Evolutionary conservation across 371 early-diverging fungal species (phyloP), one percentile per base, ranked within the genome.

Genomic region (Neoconidiobolus thromboides): DNA sequence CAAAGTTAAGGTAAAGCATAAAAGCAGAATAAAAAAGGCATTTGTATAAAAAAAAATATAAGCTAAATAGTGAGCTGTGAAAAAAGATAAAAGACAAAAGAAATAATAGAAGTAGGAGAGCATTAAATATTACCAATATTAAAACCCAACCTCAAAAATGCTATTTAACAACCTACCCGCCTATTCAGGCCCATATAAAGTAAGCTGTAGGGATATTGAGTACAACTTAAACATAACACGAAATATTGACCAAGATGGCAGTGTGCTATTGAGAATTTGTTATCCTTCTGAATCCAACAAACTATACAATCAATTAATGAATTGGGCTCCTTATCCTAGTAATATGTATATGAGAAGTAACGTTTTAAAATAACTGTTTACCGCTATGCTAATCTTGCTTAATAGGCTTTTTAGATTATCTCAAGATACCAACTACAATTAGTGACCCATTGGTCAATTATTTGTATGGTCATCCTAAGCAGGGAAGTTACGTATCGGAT

Each of bases 91-190:
- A 26, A 26, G 26, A 26, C 26, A 26, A 26, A 26, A 26, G 26
- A 26, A 26, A 26, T 26, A 26, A 26, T 26, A 26, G 26, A 26
- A 26, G 26, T 26, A 26, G 26, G 26, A 26, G 26, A 26, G 26
- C 26, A 26, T 26, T 26, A 26, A 26, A 26, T 26, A 26, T 26
- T 26, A 26, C 26, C 26, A 26, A 26, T 26, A 26, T 26, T 26
- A 26, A 26, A 26, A 26, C 26, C 26, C 26, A 26, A 26, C 26
- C 26, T 26, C 26, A 26, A 26, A 26, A 26, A 71, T 69, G 70
- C 71, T 51, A 71, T 55, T 70, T 38, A 64, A 63, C n/a, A 61
- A 62, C 43, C 66, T 70, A 9, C 68, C 71, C 7, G 47, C 61
- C 44, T 62, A 65, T 41, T 59, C 62, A 43, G 71, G 71, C 2